phyloP scores from a whole-genome alignment of 2,329 filamentous ascomycete species.

The Paecilomyces sp. region DNA sequence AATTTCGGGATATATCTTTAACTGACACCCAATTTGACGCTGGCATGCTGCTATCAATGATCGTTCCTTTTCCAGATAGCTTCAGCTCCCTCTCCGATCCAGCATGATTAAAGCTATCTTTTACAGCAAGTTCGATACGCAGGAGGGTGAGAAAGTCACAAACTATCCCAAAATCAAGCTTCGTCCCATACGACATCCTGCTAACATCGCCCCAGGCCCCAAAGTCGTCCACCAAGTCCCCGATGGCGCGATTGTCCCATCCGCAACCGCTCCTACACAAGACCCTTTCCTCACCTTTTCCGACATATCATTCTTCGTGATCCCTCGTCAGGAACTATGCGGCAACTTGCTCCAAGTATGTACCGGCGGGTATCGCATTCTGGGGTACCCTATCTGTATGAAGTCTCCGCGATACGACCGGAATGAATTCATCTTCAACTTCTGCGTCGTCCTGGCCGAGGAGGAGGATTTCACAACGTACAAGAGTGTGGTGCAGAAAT shows the following conservation, averaged over 20 bases:
- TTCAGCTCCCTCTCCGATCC: conserved; percentile 6
- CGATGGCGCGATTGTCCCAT: conserved; percentile 49
- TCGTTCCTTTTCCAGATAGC: neutral
- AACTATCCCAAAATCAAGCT: neutral
- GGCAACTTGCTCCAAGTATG: conserved; percentile 73
- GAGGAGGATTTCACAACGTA: conserved; percentile 67
- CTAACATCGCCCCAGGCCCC: conserved; percentile 39
- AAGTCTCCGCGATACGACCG: conserved; percentile 74
- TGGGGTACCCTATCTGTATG: conserved; percentile 86
- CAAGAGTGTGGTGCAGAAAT: conserved; percentile 75
- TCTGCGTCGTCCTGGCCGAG: conserved; percentile 73
- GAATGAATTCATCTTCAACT: conserved; percentile 98
- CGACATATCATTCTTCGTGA: conserved; percentile 83
- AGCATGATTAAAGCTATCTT: conserved; percentile 59
- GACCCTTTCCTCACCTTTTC: conserved; percentile 75
- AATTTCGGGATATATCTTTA: neutral
- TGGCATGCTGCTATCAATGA: neutral
- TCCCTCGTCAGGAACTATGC: conserved; percentile 90
- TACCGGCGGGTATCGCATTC: conserved; percentile 68
- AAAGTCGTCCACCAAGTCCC: conserved; percentile 60
- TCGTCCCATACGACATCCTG: neutral
- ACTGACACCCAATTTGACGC: neutral
- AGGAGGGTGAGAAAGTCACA: conserved; percentile 37
- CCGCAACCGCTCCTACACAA: conserved; percentile 39
- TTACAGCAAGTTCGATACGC: conserved; percentile 59